Percentiles rank a stretch among this genome's conserved stretches.
Conservation (phyloP, 116 monocot species). For the Phalaenopsis hybrid region DNA sequence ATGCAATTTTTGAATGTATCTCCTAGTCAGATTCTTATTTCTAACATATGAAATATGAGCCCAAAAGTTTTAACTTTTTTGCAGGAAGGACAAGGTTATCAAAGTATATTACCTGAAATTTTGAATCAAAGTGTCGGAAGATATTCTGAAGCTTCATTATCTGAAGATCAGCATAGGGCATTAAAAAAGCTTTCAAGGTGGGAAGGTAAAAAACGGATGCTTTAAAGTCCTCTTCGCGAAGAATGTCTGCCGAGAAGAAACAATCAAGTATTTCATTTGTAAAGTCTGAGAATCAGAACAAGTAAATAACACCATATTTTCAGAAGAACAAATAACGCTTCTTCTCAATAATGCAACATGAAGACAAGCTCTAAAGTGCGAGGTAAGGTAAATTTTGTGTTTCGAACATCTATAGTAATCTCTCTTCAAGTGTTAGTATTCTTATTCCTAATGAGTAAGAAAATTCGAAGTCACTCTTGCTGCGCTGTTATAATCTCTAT, state of each 20-base stretch:
- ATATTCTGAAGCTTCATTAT: slow-evolving; percentile 1
- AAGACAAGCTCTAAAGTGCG: slow-evolving; percentile 19
- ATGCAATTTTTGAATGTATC: background rate
- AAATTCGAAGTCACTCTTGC: too few relatives aligned
- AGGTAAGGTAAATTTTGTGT: slow-evolving; percentile 17
- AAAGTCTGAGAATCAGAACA: background rate
- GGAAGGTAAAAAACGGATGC: slow-evolving; percentile 18
- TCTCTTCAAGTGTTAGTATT: too few relatives aligned
- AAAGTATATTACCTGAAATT: background rate
- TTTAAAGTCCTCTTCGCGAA: background rate
- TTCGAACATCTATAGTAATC: background rate
- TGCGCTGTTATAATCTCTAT: too few relatives aligned
- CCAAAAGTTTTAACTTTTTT: background rate
- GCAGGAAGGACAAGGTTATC: slow-evolving; percentile 3
- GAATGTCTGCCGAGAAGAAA: slow-evolving; percentile 15
- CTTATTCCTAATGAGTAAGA: too few relatives aligned
- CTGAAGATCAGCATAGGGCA: background rate
- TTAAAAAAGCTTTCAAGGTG: slow-evolving; percentile 6
- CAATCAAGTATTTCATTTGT: slow-evolving; percentile 1
- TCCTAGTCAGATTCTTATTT: background rate
- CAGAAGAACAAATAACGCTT: slow-evolving; percentile 19
- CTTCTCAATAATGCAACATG: slow-evolving; percentile 19
- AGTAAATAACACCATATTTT: background rate
- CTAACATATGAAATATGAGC: background rate
- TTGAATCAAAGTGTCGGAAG: background rate